Evolutionary conservation across 1,139 yeast species (phyloP).

Genomic region (Sporopachydermia cereana): DNA sequence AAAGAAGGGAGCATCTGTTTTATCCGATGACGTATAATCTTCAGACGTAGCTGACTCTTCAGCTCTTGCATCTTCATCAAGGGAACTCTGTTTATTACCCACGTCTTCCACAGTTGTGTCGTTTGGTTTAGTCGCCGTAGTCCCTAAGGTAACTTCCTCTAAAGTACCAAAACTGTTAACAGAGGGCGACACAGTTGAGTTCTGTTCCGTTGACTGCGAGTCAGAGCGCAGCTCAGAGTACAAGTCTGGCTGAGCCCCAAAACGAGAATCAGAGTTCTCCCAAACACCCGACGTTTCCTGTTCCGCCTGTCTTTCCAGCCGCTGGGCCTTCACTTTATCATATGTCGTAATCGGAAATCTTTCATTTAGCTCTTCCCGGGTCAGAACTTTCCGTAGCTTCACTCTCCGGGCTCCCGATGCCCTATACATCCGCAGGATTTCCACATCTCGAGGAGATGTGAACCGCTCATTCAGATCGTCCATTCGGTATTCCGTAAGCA

Average conservation of each 20-base stretch:
- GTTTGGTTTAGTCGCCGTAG: neutral
- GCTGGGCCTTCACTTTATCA: conserved; percentile 23
- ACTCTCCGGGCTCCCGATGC: conserved; percentile 14
- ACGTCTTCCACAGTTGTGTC: neutral
- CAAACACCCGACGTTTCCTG: conserved; percentile 41
- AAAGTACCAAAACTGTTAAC: neutral
- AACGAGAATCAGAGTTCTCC: conserved; percentile 17
- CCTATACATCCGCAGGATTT: conserved; percentile 9
- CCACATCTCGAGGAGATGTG: conserved; percentile 6
- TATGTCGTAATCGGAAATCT: conserved; percentile 57
- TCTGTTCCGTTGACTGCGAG: conserved; percentile 6
- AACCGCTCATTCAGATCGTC: conserved; percentile 10
- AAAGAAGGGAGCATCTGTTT: conserved; percentile 12
- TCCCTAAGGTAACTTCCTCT: neutral
- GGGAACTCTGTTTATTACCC: conserved; percentile 3
- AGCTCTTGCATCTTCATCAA: neutral
- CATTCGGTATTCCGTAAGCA: conserved; percentile 9
- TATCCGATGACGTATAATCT: neutral
- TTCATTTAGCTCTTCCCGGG: conserved; percentile 49
- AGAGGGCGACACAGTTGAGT: neutral
- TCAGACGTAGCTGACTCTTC: neutral
- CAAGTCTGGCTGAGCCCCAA: conserved; percentile 15
- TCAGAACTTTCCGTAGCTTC: conserved; percentile 27
- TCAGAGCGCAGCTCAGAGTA: conserved; percentile 14
- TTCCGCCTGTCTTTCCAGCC: neutral